Evolutionary conservation across 495 filamentous ascomycete species (phyloP).

Genomic region (Xylaria cubensis): DNA sequence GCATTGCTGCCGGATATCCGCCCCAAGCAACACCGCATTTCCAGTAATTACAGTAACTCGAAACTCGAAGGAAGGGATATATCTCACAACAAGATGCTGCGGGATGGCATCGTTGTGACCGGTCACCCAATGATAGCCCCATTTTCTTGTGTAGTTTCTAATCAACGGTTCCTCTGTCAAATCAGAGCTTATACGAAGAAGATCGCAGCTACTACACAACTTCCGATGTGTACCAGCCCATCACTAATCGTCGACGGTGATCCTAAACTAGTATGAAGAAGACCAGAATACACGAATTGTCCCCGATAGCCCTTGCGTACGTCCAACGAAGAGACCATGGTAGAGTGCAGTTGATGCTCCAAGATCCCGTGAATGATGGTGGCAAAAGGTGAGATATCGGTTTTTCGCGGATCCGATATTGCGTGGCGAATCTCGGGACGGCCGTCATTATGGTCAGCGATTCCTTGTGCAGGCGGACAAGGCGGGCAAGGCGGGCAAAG

Average conservation of each 20-base stretch:
- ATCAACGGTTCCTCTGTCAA: neutral
- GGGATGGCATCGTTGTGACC: neutral
- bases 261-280: neutral
- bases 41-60: conserved; percentile 21
- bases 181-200: neutral
- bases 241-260: neutral
- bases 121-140: neutral
- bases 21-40: conserved; percentile 36
- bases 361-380: neutral
- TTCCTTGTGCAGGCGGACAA: neutral
- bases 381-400: conserved; percentile 3
- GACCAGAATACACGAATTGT: neutral
- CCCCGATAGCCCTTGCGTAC: neutral
- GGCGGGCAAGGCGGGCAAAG: neutral
- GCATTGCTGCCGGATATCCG: conserved; percentile 39
- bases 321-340: neutral
- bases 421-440: neutral
- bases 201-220: neutral
- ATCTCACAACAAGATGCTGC: neutral
- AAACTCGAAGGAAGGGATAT: neutral
- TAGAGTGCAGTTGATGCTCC: neutral
- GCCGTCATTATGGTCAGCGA: neutral
- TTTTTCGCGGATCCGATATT: neutral
- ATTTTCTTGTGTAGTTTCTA: neutral
- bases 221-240: neutral